Conservation (phyloP, 768 basidiomycete species). For the Naematelia encephala region DNA sequence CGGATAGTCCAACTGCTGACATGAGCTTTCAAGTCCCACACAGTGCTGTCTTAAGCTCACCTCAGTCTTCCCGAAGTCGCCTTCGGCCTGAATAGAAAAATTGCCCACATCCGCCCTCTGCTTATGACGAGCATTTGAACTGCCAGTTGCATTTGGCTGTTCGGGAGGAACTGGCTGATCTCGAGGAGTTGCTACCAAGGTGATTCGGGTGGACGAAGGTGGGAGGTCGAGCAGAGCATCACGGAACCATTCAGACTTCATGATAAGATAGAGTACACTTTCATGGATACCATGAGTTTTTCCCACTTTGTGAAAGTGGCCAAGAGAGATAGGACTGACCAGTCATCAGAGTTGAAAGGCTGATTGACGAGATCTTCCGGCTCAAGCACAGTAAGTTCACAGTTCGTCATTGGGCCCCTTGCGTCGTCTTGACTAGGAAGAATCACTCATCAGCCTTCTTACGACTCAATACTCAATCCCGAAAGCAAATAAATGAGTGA, state of each 20-base stretch:
- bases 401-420: conserved; percentile 45
- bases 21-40: not conserved
- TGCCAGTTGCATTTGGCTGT: conserved; percentile 18
- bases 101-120: conserved; percentile 57
- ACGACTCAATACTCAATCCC: no score
- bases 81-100: conserved; percentile 74
- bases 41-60: conserved; percentile 52
- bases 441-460: not conserved
- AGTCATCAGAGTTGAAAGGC: conserved; percentile 66
- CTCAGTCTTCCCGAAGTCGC: conserved; percentile 81
- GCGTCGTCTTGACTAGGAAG: conserved; percentile 43
- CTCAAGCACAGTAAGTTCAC: conserved; percentile 61
- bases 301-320: not conserved
- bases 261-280: conserved; percentile 75
- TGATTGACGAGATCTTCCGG: conserved; percentile 77
- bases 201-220: conserved; percentile 77
- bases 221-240: conserved; percentile 90
- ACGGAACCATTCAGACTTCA: conserved; percentile 91
- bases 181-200: conserved; percentile 73
- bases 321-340: conserved; percentile 52
- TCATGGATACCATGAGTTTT: not conserved
- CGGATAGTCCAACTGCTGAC: conserved; percentile 83
- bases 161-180: conserved; percentile 12
- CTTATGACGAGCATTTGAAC: conserved; percentile 15
- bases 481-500: no score